Conservation (phyloP, 192 early-diverging fungal genomes). For the Cetraspora pellucida region DNA sequence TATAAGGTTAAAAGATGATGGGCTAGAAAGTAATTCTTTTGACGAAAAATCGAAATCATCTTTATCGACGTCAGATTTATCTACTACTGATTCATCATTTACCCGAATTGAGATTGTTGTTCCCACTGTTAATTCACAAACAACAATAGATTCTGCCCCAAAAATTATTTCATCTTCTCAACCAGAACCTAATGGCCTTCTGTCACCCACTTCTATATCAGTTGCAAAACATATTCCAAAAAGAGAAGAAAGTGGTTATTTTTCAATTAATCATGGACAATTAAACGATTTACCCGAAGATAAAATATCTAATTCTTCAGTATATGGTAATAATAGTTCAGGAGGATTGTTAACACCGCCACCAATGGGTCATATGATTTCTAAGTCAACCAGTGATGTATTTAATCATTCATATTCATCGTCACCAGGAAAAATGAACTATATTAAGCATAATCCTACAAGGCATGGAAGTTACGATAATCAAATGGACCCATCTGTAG, state of each 20-base stretch:
- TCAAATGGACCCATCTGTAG: not conserved
- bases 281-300: not conserved
- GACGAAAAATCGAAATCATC: not conserved
- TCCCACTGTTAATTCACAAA: not conserved
- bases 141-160: not conserved
- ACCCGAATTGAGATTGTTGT: not conserved
- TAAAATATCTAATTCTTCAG: not conserved
- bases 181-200: not conserved
- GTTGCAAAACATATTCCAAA: not conserved
- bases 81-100: not conserved
- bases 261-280: not conserved
- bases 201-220: constrained; percentile 19
- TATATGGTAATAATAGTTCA: constrained; percentile 2
- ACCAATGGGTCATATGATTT: not conserved
- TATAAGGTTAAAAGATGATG: not conserved
- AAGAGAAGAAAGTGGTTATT: constrained; percentile 32
- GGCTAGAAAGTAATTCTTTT: not conserved
- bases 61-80: not conserved
- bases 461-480: constrained; percentile 21
- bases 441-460: not conserved
- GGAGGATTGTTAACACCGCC: constrained; percentile 19
- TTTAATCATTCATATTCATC: not conserved
- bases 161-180: not conserved
- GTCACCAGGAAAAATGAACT: not conserved
- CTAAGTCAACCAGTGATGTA: constrained; percentile 1